These are phyloP conservation scores for Lepidium africanum DNA, from an alignment of 345 rosid species.

Conservation along the genomic window DNA sequence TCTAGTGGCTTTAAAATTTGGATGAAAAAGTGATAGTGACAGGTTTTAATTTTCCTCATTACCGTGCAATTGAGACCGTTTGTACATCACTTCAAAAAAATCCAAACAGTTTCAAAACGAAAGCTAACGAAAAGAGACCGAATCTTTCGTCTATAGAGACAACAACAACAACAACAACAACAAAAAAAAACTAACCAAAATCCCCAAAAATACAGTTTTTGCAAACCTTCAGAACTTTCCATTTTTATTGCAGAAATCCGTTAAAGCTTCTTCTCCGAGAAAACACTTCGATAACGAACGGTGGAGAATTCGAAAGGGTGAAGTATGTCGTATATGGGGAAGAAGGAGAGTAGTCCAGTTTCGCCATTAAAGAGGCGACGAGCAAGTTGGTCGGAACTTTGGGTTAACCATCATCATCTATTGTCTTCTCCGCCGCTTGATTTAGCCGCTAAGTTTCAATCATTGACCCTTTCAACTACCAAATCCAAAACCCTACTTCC, in stretches of 20 bases:
- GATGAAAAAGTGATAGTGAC: conserved; percentile 24
- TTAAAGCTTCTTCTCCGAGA: conserved; percentile 12
- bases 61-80: conserved; percentile 24
- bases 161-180: too few species aligned
- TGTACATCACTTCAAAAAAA: neutral
- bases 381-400: conserved; percentile 54
- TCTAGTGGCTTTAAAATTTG: conserved; percentile 18
- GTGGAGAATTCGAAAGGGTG: neutral
- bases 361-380: conserved; percentile 42
- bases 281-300: neutral
- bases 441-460: conserved; percentile 50
- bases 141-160: conserved; percentile 12
- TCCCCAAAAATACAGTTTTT: conserved; percentile 9
- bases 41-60: neutral
- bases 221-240: conserved; percentile 19
- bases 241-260: conserved; percentile 12
- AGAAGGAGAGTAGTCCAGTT: conserved; percentile 35
- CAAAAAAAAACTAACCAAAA: neutral
- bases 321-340: conserved; percentile 42
- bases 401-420: conserved; percentile 37
- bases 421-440: conserved; percentile 34
- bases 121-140: conserved; percentile 6
- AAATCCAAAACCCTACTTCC: conserved; percentile 42
- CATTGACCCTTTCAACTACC: conserved; percentile 34
- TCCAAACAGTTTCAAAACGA: neutral